Conservation (phyloP, 257 asterid species). For the Mitragyna speciosa region DNA sequence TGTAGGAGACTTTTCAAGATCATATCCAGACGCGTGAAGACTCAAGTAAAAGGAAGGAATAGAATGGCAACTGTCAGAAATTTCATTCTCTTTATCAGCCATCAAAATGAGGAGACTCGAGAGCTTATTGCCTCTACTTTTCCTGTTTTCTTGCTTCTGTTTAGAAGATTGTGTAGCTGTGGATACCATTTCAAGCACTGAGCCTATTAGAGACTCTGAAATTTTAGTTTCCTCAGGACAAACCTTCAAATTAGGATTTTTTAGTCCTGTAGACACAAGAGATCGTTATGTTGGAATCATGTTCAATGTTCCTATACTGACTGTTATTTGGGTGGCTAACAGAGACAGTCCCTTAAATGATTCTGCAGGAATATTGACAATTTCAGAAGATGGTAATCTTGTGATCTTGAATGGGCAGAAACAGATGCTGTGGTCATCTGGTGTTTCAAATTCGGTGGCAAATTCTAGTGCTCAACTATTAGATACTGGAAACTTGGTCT, state of each 20-base stretch:
- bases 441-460: conserved; percentile 12
- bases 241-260: conserved; percentile 25
- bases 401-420: conserved; percentile 26
- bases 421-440: conserved; percentile 41
- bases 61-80: not conserved
- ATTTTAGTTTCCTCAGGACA: conserved; percentile 19
- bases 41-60: not conserved
- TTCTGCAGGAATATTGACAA: conserved; percentile 32
- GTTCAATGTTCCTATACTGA: conserved; percentile 18
- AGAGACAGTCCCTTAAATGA: conserved; percentile 35
- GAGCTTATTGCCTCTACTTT: not conserved
- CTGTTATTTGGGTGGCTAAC: conserved; percentile 51
- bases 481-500: conserved; percentile 46
- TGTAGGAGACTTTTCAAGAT: too few species aligned
- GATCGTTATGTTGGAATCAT: conserved; percentile 29
- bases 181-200: conserved; percentile 13
- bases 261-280: conserved; percentile 22
- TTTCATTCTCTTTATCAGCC: not conserved
- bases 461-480: conserved; percentile 33
- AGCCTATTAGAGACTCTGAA: conserved; percentile 22
- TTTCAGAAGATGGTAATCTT: conserved; percentile 46
- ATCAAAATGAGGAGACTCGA: not conserved
- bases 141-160: not conserved
- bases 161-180: not conserved
- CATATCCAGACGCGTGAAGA: too few species aligned